Conservation (phyloP, 2,329 filamentous ascomycete species). For the Raffaelea deltoideospora region DNA sequence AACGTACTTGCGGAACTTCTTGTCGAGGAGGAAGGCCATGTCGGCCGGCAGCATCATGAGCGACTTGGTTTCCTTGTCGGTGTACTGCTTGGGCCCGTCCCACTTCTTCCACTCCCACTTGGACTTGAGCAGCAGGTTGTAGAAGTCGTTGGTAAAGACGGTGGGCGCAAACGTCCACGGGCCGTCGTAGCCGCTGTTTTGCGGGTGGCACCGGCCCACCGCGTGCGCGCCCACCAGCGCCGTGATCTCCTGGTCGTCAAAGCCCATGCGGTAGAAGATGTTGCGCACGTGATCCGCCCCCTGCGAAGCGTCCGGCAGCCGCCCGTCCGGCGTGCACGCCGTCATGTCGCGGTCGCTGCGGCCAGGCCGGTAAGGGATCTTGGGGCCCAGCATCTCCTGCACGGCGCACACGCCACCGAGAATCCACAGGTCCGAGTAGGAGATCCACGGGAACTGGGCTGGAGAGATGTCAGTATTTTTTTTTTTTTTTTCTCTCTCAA, state of each 20-base stretch:
- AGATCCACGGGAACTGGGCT: constrained; percentile 79
- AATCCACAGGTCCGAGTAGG: constrained; percentile 94
- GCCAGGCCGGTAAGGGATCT: constrained; percentile 78
- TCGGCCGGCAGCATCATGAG: constrained; percentile 98
- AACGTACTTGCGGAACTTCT: constrained; percentile 64
- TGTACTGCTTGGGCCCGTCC: constrained; percentile 81
- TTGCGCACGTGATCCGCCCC: constrained; percentile 67
- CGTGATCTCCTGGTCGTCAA: constrained; percentile 93
- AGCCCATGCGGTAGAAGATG: constrained; percentile 96
- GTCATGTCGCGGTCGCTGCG: constrained; percentile 64
- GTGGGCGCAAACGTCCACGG: constrained; percentile 90
- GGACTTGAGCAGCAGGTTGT: constrained; percentile 71
- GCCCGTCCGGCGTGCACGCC: constrained; percentile 87
- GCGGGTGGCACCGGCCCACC: constrained; percentile 72
- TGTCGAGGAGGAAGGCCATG: constrained; percentile 75
- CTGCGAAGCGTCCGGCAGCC: constrained; percentile 58
- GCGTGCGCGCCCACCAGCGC: constrained; percentile 77
- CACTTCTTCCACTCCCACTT: constrained; percentile 89
- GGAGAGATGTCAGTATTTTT: background rate
- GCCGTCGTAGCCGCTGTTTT: constrained; percentile 76
- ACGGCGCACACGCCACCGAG: constrained; percentile 71
- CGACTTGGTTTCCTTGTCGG: constrained; percentile 73
- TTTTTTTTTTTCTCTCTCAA: too few relatives aligned
- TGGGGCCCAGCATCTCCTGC: constrained; percentile 88
- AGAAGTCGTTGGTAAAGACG: constrained; percentile 90